Conservation (phyloP, 495 filamentous ascomycete genomes). For the Xylona heveae region DNA sequence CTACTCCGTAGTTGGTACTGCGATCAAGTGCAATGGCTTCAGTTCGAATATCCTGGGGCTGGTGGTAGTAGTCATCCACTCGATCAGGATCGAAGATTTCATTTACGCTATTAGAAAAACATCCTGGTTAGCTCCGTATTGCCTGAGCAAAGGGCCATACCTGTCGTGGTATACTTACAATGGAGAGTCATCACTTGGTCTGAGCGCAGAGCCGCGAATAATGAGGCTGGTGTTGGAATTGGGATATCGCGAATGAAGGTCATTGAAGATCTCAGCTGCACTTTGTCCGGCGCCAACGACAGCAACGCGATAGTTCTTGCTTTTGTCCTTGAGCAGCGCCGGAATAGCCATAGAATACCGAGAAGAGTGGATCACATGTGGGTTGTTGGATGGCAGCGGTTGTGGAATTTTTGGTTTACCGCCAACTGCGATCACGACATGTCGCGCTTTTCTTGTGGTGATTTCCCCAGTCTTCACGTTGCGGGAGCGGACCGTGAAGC, state of each 20-base stretch:
- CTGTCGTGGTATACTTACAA: slow-evolving; percentile 51
- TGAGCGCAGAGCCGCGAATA: slow-evolving; percentile 58
- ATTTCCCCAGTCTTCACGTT: slow-evolving; percentile 28
- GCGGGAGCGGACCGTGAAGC: slow-evolving; percentile 32
- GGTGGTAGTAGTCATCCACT: slow-evolving; percentile 50
- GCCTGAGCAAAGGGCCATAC: slow-evolving; percentile 1
- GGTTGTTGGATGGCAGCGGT: slow-evolving; percentile 34
- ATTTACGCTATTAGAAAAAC: slow-evolving; percentile 46
- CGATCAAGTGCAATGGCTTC: slow-evolving; percentile 41
- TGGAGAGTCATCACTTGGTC: slow-evolving; percentile 84
- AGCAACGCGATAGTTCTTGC: slow-evolving; percentile 45
- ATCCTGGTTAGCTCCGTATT: slow-evolving; percentile 9
- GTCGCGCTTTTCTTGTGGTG: slow-evolving; percentile 35
- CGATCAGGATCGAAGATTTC: slow-evolving; percentile 82
- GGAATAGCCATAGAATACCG: slow-evolving; percentile 48
- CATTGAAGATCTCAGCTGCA: slow-evolving; percentile 86
- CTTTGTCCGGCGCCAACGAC: slow-evolving; percentile 82
- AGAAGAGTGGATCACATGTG: slow-evolving; percentile 72
- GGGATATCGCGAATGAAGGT: slow-evolving; percentile 63
- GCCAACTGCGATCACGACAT: slow-evolving; percentile 75
- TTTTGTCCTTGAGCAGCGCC: slow-evolving; percentile 32
- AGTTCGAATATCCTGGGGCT: slow-evolving; percentile 35
- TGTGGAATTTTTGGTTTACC: slow-evolving; percentile 60
- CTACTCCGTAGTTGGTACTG: slow-evolving; percentile 85
- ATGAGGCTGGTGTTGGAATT: slow-evolving; percentile 56